Conservation (phyloP, 2,329 filamentous ascomycete species). For the Pseudogymnoascus sp. region DNA sequence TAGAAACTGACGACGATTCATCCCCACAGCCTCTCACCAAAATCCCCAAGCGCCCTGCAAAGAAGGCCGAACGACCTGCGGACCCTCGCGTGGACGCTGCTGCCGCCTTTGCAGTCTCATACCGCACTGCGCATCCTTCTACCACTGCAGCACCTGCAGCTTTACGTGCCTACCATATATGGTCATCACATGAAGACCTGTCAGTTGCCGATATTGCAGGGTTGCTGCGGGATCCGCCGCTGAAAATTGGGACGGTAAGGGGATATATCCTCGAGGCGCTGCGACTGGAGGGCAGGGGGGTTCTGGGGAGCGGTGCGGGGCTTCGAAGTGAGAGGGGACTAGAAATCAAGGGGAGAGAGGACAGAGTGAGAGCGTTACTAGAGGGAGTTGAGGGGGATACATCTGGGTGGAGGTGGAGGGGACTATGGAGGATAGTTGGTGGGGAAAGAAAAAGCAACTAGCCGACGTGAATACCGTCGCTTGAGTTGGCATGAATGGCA, state of each 20-base stretch:
- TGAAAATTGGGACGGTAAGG: conserved; percentile 46
- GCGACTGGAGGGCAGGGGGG: conserved; percentile 31
- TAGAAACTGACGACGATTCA: conserved; percentile 12
- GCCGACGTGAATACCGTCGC: not conserved
- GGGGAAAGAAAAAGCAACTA: not conserved
- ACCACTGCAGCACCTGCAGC: conserved; percentile 20
- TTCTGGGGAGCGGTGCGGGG: conserved; percentile 7
- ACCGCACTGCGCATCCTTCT: conserved; percentile 14
- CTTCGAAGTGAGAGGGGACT: not conserved
- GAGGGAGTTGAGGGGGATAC: conserved; percentile 7
- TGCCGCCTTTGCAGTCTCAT: conserved; percentile 18
- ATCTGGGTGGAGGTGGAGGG: not conserved
- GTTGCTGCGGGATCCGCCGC: conserved; percentile 51
- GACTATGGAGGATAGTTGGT: conserved; percentile 6
- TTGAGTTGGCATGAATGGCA: not conserved
- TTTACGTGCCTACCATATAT: conserved; percentile 55
- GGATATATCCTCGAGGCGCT: conserved; percentile 52
- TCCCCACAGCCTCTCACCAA: not conserved
- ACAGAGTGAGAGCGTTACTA: conserved; percentile 40
- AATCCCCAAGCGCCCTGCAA: conserved; percentile 7
- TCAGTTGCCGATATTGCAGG: conserved; percentile 40
- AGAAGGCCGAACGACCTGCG: conserved; percentile 1
- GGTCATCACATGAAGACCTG: conserved; percentile 46
- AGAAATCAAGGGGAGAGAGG: conserved; percentile 39
- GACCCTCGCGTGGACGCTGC: conserved; percentile 19